Percentiles rank a stretch among this genome's conserved stretches.
Evolutionary conservation across 495 filamentous ascomycete genomes (phyloP).

Genomic region (Margaritispora aquatica): DNA sequence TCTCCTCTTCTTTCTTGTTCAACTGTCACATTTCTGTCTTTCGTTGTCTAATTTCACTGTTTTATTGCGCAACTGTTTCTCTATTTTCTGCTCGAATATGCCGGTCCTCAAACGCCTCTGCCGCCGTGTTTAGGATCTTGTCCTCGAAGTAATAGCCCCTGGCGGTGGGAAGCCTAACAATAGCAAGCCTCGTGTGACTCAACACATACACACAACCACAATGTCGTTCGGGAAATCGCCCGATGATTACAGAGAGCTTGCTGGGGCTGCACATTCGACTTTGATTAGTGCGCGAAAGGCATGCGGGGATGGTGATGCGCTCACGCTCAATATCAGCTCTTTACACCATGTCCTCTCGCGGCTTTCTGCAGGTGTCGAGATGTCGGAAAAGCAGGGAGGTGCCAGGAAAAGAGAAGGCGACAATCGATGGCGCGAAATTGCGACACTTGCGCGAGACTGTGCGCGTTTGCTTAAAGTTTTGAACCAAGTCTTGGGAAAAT

Average conservation of each 20-base stretch:
- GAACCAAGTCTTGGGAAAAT: slow-evolving; percentile 9
- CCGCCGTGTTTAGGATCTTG: background rate
- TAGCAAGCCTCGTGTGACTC: background rate
- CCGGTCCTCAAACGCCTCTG: background rate
- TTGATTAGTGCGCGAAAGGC: slow-evolving; percentile 19
- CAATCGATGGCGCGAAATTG: slow-evolving; percentile 10
- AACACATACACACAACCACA: background rate
- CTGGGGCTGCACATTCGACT: slow-evolving; percentile 14
- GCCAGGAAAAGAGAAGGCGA: slow-evolving; percentile 8
- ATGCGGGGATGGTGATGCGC: slow-evolving; percentile 20
- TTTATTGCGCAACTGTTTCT: background rate
- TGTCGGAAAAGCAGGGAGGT: background rate
- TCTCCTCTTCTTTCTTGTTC: background rate
- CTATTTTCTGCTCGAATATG: background rate
- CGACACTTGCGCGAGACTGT: slow-evolving; percentile 5
- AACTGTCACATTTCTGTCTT: background rate
- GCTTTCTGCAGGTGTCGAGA: slow-evolving; percentile 10
- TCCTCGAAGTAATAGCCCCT: background rate
- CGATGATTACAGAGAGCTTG: slow-evolving; percentile 18
- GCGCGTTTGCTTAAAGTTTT: slow-evolving; percentile 8
- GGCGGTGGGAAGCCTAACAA: background rate
- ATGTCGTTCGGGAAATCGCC: slow-evolving; percentile 25
- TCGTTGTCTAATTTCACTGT: background rate
- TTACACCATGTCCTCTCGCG: slow-evolving; percentile 18
- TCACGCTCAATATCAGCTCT: slow-evolving; percentile 18